Base-by-base conservation (phyloP, 73 alveolate species). In the Paramecium biaurelia region DNA sequence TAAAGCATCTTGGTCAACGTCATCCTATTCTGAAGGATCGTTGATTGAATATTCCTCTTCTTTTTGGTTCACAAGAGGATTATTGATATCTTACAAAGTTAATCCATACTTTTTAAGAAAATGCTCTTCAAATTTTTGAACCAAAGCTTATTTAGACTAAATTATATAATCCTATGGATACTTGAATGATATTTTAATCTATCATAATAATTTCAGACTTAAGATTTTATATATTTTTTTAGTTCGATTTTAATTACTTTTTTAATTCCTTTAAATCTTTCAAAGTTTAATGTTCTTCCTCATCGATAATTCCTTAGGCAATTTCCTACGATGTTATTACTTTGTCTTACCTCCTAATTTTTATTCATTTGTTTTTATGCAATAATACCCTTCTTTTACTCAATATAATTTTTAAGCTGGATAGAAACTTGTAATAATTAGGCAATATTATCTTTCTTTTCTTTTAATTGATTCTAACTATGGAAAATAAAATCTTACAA, bases 1-100 rank as follows among this genome's bases (percentile, higher is more conserved):
- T 68, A 93, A 93, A 49, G 99, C 99, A 53, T 98, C 99, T 23
- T 98, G 98, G 79, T 98, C 99, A 72, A 93, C 95, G 41, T 96
- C 99, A 85, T 96, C 98, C 42, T 95, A 96, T 86, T 96, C 97
- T 34, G 67, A 74, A 12, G 92, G 94, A 43, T 95, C 97, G 76
- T 95, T 92, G 84, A 92, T 92, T 2, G 86, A 41, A 53, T 53
- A 57, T 18, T 85, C 96, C 57, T 95, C 97, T 10, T 59, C 95
- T 37, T 76, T 76, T 47, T 58, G 38, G 34, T 86, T 94, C 10
- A 76, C 85, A 35, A 86, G 41, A 53, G 93, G 88, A 53, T 87
- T 93, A 20, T 82, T 72, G n/a, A 85, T 56, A 53, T 76, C 92
- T 47, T 63, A 34, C 7, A 76, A 45, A 7, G 97, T 92, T 10